Evolutionary conservation across 2,329 filamentous ascomycete species (phyloP), one percentile per base, ranked within the genome.

Genomic region (Beauveria caledonica): DNA sequence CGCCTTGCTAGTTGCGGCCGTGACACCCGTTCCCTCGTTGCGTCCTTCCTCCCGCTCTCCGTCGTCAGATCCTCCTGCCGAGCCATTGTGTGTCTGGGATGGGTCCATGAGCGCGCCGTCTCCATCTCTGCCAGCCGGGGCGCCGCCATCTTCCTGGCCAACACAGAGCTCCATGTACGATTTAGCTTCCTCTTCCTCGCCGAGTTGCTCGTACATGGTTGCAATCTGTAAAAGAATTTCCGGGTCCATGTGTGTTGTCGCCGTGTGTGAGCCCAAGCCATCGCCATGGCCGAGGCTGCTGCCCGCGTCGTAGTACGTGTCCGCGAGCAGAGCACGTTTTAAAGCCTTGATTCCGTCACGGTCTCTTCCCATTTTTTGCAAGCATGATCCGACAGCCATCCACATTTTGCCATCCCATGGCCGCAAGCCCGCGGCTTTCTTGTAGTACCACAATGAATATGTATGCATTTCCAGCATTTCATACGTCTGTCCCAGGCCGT

Each of bases 391-490:
- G 5, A 99, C 92, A 0, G 94, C 94, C 78, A 94, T 89, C 94
- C 94, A 99, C 90, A 99, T 96, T 74, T 97, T 97, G 0, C 92
- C 90, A 67, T 99, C 94, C 80, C 93, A 97, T 0, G 93, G 92
- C n/a, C 92, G 86, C 1, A 99, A 79, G 0, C 92, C 90, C 0
- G 93, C 93, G 0, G 94, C 94, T 60, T 94, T 91, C 70, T 97
- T 95, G 77, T 96, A 97, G 75, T 99, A 99, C 83, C 94, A 97
- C 0, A 99, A 77, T 1, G 93, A 92, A 72, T 99, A 99, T 48
- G 92, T 92, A 70, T 96, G 90, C 91, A 97, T 97, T 74, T 99
- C 94, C 9, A 99, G 83, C 66, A 99, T 89, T 73, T 99, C 94
- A 69, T 99, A 99, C 1, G 94, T 95, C 72, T 97, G 93, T 1